These are phyloP conservation scores for Tylopilus felleus DNA, from an alignment of 768 basidiomycete genomes.

Conservation along the genomic window DNA sequence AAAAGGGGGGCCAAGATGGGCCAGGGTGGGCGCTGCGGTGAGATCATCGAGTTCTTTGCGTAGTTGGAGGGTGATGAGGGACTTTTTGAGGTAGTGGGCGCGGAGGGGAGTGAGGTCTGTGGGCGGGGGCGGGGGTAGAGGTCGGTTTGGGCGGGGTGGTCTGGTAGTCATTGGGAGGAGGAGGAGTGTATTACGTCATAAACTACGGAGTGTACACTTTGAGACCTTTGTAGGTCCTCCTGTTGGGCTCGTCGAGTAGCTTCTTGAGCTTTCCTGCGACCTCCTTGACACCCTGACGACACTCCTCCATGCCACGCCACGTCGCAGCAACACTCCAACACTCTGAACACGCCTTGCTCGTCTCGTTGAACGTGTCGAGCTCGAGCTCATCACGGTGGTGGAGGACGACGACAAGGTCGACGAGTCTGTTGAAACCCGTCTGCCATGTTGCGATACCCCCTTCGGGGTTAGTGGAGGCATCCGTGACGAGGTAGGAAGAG, in stretches of 20 bases:
- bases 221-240: slow-evolving; percentile 31
- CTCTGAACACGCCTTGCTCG: slow-evolving; percentile 62
- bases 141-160: slow-evolving; percentile 10
- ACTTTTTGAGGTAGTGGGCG: slow-evolving; percentile 98
- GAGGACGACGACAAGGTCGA: slow-evolving; percentile 71
- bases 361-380: slow-evolving; percentile 70
- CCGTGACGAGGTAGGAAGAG: slow-evolving; percentile 76
- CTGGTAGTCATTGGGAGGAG: neutral
- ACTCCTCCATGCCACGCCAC: slow-evolving; percentile 66
- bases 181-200: slow-evolving; percentile 14
- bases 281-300: slow-evolving; percentile 57
- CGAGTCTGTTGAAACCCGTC: slow-evolving; percentile 61
- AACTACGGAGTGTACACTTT: slow-evolving; percentile 30
- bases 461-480: slow-evolving; percentile 59
- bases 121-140: neutral
- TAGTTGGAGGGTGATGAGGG: slow-evolving; percentile 85
- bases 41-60: slow-evolving; percentile 71
- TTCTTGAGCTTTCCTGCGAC: slow-evolving; percentile 60
- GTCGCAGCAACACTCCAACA: slow-evolving; percentile 73
- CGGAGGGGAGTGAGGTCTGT: slow-evolving; percentile 72
- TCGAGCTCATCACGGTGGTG: slow-evolving; percentile 66
- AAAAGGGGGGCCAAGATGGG: slow-evolving; percentile 89
- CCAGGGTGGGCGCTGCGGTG: slow-evolving; percentile 58
- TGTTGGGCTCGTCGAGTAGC: slow-evolving; percentile 36
- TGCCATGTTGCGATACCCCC: slow-evolving; percentile 61